Evolutionary conservation across 192 early-diverging fungal species (phyloP).

Genomic region (Podila clonocystis): DNA sequence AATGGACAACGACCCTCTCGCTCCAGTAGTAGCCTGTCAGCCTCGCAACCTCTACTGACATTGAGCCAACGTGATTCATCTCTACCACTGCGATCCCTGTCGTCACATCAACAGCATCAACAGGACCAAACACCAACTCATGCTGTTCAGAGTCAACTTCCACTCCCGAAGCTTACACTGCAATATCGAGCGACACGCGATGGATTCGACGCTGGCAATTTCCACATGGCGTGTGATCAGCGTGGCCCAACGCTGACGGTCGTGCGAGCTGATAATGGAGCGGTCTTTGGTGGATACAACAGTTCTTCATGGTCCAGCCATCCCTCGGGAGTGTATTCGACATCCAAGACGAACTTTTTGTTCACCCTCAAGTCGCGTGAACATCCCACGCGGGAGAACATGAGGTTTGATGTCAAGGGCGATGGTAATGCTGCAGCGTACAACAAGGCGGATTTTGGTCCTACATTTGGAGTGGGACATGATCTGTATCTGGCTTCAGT

Average conservation of each 20-base stretch:
- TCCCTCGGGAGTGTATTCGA: slow-evolving; percentile 42
- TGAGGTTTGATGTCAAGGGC: slow-evolving; percentile 27
- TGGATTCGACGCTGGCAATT: slow-evolving; percentile 39
- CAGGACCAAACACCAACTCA: background rate
- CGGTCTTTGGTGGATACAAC: slow-evolving; percentile 46
- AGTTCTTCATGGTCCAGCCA: slow-evolving; percentile 46
- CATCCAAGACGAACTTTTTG: slow-evolving; percentile 34
- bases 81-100: background rate
- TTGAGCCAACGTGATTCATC: background rate
- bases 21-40: background rate
- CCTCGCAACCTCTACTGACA: background rate
- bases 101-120: background rate
- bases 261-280: slow-evolving; percentile 23
- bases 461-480: slow-evolving; percentile 44
- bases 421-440: slow-evolving; percentile 38
- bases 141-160: background rate
- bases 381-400: slow-evolving; percentile 24
- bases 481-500: slow-evolving; percentile 43
- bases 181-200: slow-evolving; percentile 39
- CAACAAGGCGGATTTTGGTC: slow-evolving; percentile 43
- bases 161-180: slow-evolving; percentile 12
- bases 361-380: slow-evolving; percentile 28
- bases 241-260: slow-evolving; percentile 47
- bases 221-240: slow-evolving; percentile 46
- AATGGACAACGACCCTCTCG: background rate